Base-by-base conservation (phyloP, 1,284 basidiomycete species). In the Bjerkandera adusta region DNA sequence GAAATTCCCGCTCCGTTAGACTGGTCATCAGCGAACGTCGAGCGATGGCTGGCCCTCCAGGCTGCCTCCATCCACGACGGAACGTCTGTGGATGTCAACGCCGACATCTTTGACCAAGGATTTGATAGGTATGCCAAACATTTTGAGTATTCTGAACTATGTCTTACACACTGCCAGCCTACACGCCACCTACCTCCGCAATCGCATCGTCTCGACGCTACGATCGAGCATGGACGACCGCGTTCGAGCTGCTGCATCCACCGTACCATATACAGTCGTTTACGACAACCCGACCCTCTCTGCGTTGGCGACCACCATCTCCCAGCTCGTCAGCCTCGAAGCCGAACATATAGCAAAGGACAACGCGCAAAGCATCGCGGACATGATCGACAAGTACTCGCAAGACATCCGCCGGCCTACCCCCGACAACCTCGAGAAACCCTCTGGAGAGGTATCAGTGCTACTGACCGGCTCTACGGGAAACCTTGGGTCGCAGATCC, bases 131-230 rank as follows among this genome's bases (percentile, higher is more conserved):
- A 34, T 13, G 52, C 37, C 15, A 16, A 11, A 2, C 20, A 11
- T 21, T 11, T 25, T 16, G 11, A 10, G 5, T 71, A 40, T 68
- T 71, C 66, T 68, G 71, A n/a, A 43, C 72, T 0, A 41, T 70
- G 22, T 52, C 41, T 39, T 21, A 27, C 4, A 20, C 27, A 1
- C 24, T n/a, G 2, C 22, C 37, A 68, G 66, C 46, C 45, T 68
- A 41, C 61, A 60, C 7, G 65, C 50, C 7, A 66, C 67, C 0
- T 63, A 54, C 41, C 61, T 69, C 16, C 57, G 64, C 16, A 69
- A 68, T 37, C 49, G 55, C n/a, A 50, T 69, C 12, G 22, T 64
- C 16, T 49, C 56, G n/a, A 59, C 59, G 4, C 43, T 68, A 10
- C 55, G 52, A n/a, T 18, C 22, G 1, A 27, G 24, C 11, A 16